Evolutionary conservation across 2,329 filamentous ascomycete species (phyloP).

Genomic region (Aspergillus sp.): DNA sequence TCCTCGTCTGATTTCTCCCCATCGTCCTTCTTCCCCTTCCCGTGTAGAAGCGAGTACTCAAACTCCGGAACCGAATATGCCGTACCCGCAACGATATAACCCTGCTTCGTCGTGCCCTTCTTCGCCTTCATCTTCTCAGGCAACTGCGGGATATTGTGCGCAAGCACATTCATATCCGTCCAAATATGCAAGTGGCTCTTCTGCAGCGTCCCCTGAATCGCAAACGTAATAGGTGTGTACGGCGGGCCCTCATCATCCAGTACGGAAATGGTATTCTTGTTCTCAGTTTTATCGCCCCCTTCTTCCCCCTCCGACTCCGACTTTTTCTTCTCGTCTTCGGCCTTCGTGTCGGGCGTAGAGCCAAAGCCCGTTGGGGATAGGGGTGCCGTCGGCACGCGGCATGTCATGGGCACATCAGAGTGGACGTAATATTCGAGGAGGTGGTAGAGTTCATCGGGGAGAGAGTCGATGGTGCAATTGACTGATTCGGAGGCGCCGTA

Average conservation of each 20-base stretch:
- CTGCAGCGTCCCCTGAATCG: constrained; percentile 85
- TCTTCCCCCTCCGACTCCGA: neutral
- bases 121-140: constrained; percentile 44
- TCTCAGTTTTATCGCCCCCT: constrained; percentile 36
- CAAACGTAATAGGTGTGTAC: constrained; percentile 78
- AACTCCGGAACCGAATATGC: constrained; percentile 81
- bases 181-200: constrained; percentile 86
- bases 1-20: constrained; percentile 20
- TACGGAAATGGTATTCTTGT: constrained; percentile 40
- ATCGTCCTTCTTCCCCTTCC: constrained; percentile 8
- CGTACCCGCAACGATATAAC: constrained; percentile 81
- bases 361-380: constrained; percentile 39
- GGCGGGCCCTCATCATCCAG: constrained; percentile 30
- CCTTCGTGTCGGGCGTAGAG: neutral
- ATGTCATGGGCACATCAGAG: constrained; percentile 88
- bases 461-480: constrained; percentile 51
- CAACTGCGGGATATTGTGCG: constrained; percentile 56
- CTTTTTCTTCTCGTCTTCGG: constrained; percentile 21
- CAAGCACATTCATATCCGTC: constrained; percentile 83
- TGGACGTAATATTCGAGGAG: constrained; percentile 85
- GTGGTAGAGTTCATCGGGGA: constrained; percentile 56
- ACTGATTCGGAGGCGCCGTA: constrained; percentile 73
- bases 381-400: constrained; percentile 81
- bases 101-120: constrained; percentile 47
- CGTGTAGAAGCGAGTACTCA: constrained; percentile 44